A percentile compares a stretch with the other conserved stretches of the same genome.
Evolutionary conservation across 1,284 basidiomycete genomes (phyloP).

Genomic region (Porodaedalea pini): DNA sequence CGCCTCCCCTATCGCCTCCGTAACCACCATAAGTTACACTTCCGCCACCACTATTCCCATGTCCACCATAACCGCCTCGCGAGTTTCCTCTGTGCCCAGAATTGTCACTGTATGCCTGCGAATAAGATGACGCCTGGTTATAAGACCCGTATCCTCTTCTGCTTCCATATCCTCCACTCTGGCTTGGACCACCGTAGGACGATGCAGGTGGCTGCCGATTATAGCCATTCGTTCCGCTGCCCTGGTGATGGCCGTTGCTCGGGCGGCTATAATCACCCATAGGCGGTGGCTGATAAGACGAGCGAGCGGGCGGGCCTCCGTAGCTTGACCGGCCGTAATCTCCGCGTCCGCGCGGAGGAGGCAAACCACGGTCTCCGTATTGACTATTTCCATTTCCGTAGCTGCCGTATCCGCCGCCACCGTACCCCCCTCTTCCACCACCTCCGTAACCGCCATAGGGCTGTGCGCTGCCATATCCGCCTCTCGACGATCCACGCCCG

Average conservation of each 20-base stretch:
- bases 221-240: slow-evolving; percentile 1
- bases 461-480: slow-evolving; percentile 25
- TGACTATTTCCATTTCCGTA: slow-evolving; percentile 18
- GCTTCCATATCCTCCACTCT: slow-evolving; percentile 17
- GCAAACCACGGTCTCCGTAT: slow-evolving; percentile 5
- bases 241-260: slow-evolving; percentile 4
- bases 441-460: slow-evolving; percentile 22
- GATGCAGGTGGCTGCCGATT: slow-evolving; percentile 2
- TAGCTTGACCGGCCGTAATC: slow-evolving; percentile 10
- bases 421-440: slow-evolving; percentile 23
- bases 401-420: slow-evolving; percentile 23
- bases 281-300: slow-evolving; percentile 6
- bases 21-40: slow-evolving; percentile 21
- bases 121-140: slow-evolving; percentile 19
- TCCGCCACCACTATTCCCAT: slow-evolving; percentile 34
- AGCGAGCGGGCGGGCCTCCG: slow-evolving; percentile 9
- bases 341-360: slow-evolving; percentile 11
- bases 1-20: slow-evolving; percentile 20
- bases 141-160: slow-evolving; percentile 23
- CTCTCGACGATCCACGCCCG: slow-evolving; percentile 11
- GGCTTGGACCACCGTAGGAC: background rate
- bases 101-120: slow-evolving; percentile 27
- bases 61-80: slow-evolving; percentile 29
- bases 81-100: slow-evolving; percentile 27
- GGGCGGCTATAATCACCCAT: slow-evolving; percentile 9